phyloP scores from a whole-genome alignment of 306 rosid species.

The Sindora glabra region DNA sequence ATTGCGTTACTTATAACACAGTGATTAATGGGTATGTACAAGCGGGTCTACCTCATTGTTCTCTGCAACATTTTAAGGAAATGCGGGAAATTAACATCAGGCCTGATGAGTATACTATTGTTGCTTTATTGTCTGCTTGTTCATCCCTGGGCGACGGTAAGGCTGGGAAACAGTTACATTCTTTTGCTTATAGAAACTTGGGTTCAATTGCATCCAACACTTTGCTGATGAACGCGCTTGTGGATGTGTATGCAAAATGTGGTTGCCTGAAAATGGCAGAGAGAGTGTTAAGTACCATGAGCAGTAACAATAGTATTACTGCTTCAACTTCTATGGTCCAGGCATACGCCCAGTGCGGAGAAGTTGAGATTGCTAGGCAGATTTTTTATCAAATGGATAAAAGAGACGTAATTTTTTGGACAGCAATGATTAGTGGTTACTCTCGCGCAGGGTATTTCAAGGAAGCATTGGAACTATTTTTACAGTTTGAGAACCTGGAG shows the following conservation, averaged over 20 bases:
- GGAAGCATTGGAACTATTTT: constrained; percentile 38
- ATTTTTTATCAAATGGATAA: constrained; percentile 26
- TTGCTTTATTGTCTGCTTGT: constrained; percentile 33
- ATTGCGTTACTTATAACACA: constrained; percentile 31
- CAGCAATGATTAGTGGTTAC: constrained; percentile 35
- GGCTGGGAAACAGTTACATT: constrained; percentile 36
- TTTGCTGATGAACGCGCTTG: constrained; percentile 25
- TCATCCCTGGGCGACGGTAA: constrained; percentile 8
- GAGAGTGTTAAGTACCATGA: constrained; percentile 13
- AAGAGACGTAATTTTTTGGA: constrained; percentile 33
- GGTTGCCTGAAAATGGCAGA: constrained; percentile 28
- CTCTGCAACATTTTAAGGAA: constrained; percentile 11
- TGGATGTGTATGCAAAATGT: constrained; percentile 43
- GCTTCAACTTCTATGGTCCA: constrained; percentile 39
- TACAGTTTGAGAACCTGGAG: constrained; percentile 25
- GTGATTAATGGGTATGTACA: constrained; percentile 32
- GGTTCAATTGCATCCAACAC: constrained; percentile 5
- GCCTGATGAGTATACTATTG: constrained; percentile 34
- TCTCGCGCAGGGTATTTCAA: constrained; percentile 22
- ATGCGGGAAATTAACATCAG: constrained; percentile 15
- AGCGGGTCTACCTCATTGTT: constrained; percentile 6
- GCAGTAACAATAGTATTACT: constrained; percentile 2
- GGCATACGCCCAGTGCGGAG: constrained; percentile 27
- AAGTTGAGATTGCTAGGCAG: constrained; percentile 30
- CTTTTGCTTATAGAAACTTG: constrained; percentile 19